Conservation (phyloP, 2,329 filamentous ascomycete genomes). For the Colletotrichum sp. region DNA sequence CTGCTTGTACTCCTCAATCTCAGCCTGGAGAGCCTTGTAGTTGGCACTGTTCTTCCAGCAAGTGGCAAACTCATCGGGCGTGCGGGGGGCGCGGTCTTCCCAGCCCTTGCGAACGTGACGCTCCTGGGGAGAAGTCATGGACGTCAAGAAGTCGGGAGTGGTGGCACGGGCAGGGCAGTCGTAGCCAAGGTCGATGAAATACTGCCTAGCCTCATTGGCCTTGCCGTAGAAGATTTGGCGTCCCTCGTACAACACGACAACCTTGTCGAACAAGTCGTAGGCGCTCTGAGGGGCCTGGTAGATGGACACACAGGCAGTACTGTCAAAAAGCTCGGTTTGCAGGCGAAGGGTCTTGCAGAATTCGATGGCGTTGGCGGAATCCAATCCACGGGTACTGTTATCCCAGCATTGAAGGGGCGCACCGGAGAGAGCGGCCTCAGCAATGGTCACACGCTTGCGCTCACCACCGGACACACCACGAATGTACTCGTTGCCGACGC, state of each 20-base stretch:
- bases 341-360: conserved; percentile 75
- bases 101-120: conserved; percentile 61
- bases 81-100: conserved; percentile 61
- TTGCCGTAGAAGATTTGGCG: conserved; percentile 69
- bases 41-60: conserved; percentile 62
- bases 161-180: conserved; percentile 71
- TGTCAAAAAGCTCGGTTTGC: conserved; percentile 70
- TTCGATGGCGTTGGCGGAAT: conserved; percentile 77
- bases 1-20: conserved; percentile 61
- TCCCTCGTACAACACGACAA: conserved; percentile 62
- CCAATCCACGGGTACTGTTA: conserved; percentile 76
- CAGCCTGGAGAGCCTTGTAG: conserved; percentile 54
- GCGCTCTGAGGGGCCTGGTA: conserved; percentile 72
- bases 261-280: conserved; percentile 70
- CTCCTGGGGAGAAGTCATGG: conserved; percentile 67
- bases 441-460: conserved; percentile 70
- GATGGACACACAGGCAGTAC: conserved; percentile 73
- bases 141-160: conserved; percentile 75
- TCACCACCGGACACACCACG: conserved; percentile 79
- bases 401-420: conserved; percentile 71
- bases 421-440: conserved; percentile 64
- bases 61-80: conserved; percentile 65
- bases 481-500: conserved; percentile 77
- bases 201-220: conserved; percentile 63
- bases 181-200: conserved; percentile 72